A percentile compares a stretch with the other conserved stretches of the same genome.
phyloP scores from a whole-genome alignment of 768 basidiomycete species.

The Rhizopogon roseolus region DNA sequence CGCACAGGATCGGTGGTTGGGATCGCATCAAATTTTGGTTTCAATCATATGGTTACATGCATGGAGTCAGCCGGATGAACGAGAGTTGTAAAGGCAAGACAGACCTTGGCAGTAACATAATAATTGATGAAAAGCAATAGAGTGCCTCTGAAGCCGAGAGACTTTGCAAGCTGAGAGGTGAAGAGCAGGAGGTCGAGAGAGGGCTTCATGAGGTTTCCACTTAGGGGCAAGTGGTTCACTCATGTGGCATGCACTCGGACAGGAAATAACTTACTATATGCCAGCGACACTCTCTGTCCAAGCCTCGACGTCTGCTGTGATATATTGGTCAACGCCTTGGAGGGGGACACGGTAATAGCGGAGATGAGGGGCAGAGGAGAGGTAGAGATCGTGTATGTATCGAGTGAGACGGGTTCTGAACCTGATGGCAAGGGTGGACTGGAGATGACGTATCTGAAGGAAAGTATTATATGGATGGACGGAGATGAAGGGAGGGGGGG shows the following conservation, averaged over 20 bases:
- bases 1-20: too few species aligned
- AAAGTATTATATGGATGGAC: background rate
- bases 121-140: conserved; percentile 78
- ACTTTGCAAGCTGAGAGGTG: conserved; percentile 84
- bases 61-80: too few species aligned
- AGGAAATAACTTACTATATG: conserved; percentile 68
- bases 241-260: background rate
- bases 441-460: conserved; percentile 77
- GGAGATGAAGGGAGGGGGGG: background rate
- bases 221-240: conserved; percentile 20
- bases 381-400: conserved; percentile 89
- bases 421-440: conserved; percentile 77
- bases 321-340: conserved; percentile 85
- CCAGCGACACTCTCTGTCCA: conserved; percentile 85
- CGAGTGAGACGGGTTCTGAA: conserved; percentile 85
- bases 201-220: conserved; percentile 92
- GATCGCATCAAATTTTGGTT: too few species aligned
- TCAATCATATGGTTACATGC: too few species aligned
- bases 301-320: conserved; percentile 87
- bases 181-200: conserved; percentile 88
- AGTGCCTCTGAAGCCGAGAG: conserved; percentile 83
- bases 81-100: background rate
- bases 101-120: conserved; percentile 64
- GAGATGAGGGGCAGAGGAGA: conserved; percentile 66
- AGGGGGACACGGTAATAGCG: conserved; percentile 63